A percentile compares a stretch with the other conserved stretches of the same genome.
phyloP scores from a whole-genome alignment of 2,329 filamentous ascomycete genomes.

The Pseudocercospora eumusae region DNA sequence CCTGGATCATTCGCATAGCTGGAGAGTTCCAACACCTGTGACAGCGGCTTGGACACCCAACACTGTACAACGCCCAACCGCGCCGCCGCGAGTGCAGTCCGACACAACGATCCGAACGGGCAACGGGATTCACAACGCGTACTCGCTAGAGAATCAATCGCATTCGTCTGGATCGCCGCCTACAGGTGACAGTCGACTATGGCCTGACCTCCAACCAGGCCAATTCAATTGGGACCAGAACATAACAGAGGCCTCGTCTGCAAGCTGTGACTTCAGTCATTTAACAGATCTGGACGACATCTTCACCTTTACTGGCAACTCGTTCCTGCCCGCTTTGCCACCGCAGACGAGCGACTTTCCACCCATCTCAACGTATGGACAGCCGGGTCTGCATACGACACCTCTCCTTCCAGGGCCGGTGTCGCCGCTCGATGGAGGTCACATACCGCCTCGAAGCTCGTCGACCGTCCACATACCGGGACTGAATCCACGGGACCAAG shows the following conservation, averaged over 20 bases:
- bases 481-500: constrained; percentile 26
- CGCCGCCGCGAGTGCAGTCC: constrained; percentile 13
- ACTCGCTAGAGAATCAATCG: constrained; percentile 23
- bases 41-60: constrained; percentile 15
- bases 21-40: constrained; percentile 23
- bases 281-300: constrained; percentile 29
- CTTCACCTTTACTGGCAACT: constrained; percentile 29
- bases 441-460: constrained; percentile 18
- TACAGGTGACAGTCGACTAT: constrained; percentile 23
- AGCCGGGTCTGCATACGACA: constrained; percentile 19
- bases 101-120: constrained; percentile 6
- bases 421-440: constrained; percentile 5
- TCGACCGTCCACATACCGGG: constrained; percentile 27
- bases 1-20: constrained; percentile 29
- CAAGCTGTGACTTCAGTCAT: constrained; percentile 29
- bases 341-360: constrained; percentile 21
- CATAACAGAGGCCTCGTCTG: constrained; percentile 24
- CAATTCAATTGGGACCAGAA: constrained; percentile 27
- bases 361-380: constrained; percentile 19
- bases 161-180: constrained; percentile 27
- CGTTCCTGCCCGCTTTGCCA: constrained; percentile 23
- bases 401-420: constrained; percentile 19
- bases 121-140: constrained; percentile 15
- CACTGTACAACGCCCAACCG: constrained; percentile 18
- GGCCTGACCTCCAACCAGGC: constrained; percentile 22